These are phyloP conservation scores for Botrytis fragariae DNA, from an alignment of 2,329 filamentous ascomycete species.

Conservation along the genomic window DNA sequence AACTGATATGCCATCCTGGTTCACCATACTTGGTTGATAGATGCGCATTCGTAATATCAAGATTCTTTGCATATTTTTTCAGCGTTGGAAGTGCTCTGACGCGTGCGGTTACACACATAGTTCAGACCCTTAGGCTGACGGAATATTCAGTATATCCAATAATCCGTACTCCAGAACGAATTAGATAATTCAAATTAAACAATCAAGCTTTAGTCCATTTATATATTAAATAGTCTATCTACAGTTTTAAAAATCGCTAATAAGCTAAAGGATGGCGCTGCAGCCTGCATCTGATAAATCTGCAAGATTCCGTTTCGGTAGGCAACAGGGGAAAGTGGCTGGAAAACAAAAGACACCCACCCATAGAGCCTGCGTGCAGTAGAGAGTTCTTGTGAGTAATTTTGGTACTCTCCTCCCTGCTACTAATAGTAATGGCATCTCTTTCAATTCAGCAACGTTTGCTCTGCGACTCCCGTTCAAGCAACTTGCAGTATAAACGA, in stretches of 20 bases:
- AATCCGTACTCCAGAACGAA: no score
- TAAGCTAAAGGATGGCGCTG: not conserved
- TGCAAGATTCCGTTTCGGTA: not conserved
- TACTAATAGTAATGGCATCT: not conserved
- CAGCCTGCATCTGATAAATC: not conserved
- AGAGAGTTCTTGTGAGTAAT: not conserved
- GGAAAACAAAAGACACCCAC: no score
- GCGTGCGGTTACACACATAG: no score
- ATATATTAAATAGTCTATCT: no score
- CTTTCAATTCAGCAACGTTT: not conserved
- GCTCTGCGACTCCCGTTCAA: not conserved
- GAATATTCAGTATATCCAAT: no score
- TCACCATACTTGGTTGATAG: no score
- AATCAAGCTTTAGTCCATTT: no score
- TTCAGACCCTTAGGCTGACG: no score
- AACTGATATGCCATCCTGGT: not conserved
- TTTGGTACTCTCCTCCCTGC: not conserved
- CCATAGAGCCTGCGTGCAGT: not conserved
- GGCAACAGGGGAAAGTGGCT: not conserved
- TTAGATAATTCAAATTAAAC: no score
- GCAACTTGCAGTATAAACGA: not conserved
- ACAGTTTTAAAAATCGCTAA: no score
- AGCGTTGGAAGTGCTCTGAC: not conserved
- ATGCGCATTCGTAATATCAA: no score
- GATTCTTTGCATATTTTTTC: not conserved